These are phyloP conservation scores for Sanghuangporus baumii DNA, from an alignment of 1,284 basidiomycete species.

Conservation along the genomic window DNA sequence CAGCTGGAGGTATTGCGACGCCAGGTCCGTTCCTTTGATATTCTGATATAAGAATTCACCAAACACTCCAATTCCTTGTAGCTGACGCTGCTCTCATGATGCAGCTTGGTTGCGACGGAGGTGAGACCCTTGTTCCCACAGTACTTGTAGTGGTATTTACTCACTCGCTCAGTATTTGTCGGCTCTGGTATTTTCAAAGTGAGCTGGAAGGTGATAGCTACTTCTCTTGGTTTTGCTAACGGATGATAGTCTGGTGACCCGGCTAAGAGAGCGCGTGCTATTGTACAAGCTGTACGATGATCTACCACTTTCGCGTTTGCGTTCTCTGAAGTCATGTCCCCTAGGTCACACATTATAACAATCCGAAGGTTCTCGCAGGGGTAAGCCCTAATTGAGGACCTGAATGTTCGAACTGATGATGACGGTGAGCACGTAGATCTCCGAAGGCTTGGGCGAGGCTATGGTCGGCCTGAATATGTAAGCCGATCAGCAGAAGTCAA, in stretches of 20 bases:
- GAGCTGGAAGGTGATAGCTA: constrained; percentile 27
- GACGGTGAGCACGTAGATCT: constrained; percentile 47
- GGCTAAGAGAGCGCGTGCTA: constrained; percentile 91
- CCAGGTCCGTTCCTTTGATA: constrained; percentile 53
- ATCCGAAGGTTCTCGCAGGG: constrained; percentile 80
- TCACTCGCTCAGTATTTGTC: constrained; percentile 64
- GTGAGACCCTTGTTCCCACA: constrained; percentile 38
- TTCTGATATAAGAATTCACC: neutral
- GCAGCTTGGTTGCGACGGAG: constrained; percentile 98
- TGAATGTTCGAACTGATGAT: neutral
- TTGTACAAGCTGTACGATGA: constrained; percentile 82
- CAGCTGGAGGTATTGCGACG: constrained; percentile 96
- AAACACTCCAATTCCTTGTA: constrained; percentile 24
- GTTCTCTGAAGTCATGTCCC: constrained; percentile 15
- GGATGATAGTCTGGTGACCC: constrained; percentile 82
- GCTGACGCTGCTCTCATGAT: constrained; percentile 99
- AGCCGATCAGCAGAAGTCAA: constrained; percentile 26
- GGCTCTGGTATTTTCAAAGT: constrained; percentile 94
- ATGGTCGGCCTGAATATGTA: constrained; percentile 94
- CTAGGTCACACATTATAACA: constrained; percentile 92
- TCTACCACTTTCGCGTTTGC: constrained; percentile 1
- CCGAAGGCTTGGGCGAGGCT: constrained; percentile 83
- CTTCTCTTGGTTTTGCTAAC: constrained; percentile 13
- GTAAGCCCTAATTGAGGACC: constrained; percentile 30
- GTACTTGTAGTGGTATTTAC: constrained; percentile 11